Evolutionary conservation across 2,329 filamentous ascomycete species (phyloP).

Genomic region (Aspergillus felis): DNA sequence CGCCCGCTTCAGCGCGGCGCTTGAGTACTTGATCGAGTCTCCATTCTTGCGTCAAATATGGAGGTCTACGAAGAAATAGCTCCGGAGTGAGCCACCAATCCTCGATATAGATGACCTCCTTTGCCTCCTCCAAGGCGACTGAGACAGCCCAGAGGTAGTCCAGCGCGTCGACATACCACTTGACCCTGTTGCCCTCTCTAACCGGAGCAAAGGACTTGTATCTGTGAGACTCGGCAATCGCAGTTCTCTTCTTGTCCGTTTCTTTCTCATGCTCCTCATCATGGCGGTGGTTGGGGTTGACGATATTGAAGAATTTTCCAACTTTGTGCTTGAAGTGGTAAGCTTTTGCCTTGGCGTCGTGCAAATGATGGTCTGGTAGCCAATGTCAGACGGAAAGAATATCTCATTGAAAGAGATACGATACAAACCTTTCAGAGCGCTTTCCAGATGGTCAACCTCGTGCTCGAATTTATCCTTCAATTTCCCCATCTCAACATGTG

Average conservation of each 20-base stretch:
- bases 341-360: constrained; percentile 49
- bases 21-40: constrained; percentile 83
- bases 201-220: constrained; percentile 91
- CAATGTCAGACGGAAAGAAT: constrained; percentile 1
- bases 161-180: constrained; percentile 95
- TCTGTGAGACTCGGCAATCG: constrained; percentile 69
- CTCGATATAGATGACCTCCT: constrained; percentile 89
- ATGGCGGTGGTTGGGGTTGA: constrained; percentile 87
- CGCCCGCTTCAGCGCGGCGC: constrained; percentile 81
- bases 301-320: constrained; percentile 62
- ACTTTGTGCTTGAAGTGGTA: constrained; percentile 59
- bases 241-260: constrained; percentile 75
- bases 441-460: constrained; percentile 20
- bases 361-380: constrained; percentile 31
- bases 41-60: constrained; percentile 78
- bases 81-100: constrained; percentile 98
- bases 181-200: constrained; percentile 77
- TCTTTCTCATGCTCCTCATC: constrained; percentile 86
- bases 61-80: constrained; percentile 76
- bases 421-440: constrained; percentile 23
- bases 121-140: constrained; percentile 79
- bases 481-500: constrained; percentile 20
- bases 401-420: background rate
- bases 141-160: constrained; percentile 97
- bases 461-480: constrained; percentile 22